Evolutionary conservation across 305 asterid genomes (phyloP), one percentile per base, ranked within the genome.

Genomic region (Fraxinus ornus): DNA sequence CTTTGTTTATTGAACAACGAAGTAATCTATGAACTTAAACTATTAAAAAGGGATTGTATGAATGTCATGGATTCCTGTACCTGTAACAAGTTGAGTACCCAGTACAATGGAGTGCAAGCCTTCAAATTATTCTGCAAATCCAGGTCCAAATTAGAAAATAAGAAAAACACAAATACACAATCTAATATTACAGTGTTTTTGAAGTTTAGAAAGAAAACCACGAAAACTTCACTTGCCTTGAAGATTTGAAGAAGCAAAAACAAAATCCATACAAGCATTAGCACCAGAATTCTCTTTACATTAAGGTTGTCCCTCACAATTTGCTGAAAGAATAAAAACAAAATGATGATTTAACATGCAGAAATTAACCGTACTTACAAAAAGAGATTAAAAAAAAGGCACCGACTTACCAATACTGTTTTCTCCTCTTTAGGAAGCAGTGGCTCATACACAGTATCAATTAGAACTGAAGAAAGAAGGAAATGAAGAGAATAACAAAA

Each of bases 11-110:
- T 24, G 10, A 8, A 64, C 35, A 64, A 64, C 1, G 33, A 8
- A 17, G 24, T 4, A 36, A 32, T 19, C 64, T 78, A 41, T 13
- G 55, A 83, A 21, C 60, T 49, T 15, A 36, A 55, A 71, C 44
- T 17, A 78, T 7, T 9, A 52, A n/a, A 49, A n/a, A 49, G 32
- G 35, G 35, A 64, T 22, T 64, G 2, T 70, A 35, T n/a, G n/a
- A n/a, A n/a, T n/a, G n/a, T n/a, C n/a, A n/a, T n/a, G n/a, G n/a
- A n/a, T n/a, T n/a, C n/a, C n/a, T n/a, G 33, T 87, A 92, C 99
- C 98, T 96, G 99, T 80, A 92, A 57, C 86, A 92, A 84, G 87
- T 81, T 91, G 72, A 96, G 97, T 79, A 83, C 89, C 99, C 99
- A 96, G 81, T 93, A 96, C 85, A 82, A 77, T 37, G 90, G 76